A percentile compares a stretch with the other conserved stretches of the same genome.
Evolutionary conservation across 2,329 filamentous ascomycete species (phyloP).

Genomic region (Pseudohalonectria lignicola): DNA sequence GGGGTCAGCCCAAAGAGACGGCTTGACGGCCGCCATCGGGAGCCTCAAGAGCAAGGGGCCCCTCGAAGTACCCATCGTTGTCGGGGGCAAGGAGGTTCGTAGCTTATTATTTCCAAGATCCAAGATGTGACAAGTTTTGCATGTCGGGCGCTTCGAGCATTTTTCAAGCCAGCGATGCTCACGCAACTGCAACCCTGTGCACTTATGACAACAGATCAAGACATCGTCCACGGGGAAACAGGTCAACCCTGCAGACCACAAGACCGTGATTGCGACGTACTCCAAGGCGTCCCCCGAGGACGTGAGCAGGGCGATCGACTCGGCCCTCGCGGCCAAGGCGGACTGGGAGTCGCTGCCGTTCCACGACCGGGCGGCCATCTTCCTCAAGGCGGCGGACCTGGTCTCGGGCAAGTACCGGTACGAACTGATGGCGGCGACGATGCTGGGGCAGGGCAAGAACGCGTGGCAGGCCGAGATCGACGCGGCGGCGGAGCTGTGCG

Average conservation of each 20-base stretch:
- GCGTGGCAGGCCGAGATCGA: conserved; percentile 99
- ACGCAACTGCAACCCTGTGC: background rate
- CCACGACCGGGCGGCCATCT: conserved; percentile 81
- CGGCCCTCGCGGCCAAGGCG: conserved; percentile 75
- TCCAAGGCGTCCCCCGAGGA: conserved; percentile 69
- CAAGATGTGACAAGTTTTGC: background rate
- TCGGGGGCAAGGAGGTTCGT: conserved; percentile 70
- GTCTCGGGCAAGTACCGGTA: conserved; percentile 89
- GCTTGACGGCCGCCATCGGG: conserved; percentile 64
- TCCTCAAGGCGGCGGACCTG: conserved; percentile 91
- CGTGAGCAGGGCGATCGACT: conserved; percentile 68
- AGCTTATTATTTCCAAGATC: background rate
- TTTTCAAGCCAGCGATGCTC: conserved; percentile 1
- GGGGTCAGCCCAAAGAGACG: conserved; percentile 67
- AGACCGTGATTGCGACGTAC: conserved; percentile 67
- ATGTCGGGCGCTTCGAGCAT: background rate
- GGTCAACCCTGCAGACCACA: conserved; percentile 73
- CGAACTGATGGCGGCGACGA: conserved; percentile 91
- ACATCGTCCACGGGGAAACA: conserved; percentile 58
- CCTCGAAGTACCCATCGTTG: conserved; percentile 69
- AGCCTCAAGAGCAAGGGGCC: conserved; percentile 57
- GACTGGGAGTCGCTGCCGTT: conserved; percentile 83
- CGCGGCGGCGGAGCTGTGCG: conserved; percentile 79
- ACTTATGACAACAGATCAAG: conserved; percentile 57
- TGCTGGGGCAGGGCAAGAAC: conserved; percentile 96